Evolutionary conservation across 495 filamentous ascomycete species (phyloP).

Genomic region (Daldinia childiae): DNA sequence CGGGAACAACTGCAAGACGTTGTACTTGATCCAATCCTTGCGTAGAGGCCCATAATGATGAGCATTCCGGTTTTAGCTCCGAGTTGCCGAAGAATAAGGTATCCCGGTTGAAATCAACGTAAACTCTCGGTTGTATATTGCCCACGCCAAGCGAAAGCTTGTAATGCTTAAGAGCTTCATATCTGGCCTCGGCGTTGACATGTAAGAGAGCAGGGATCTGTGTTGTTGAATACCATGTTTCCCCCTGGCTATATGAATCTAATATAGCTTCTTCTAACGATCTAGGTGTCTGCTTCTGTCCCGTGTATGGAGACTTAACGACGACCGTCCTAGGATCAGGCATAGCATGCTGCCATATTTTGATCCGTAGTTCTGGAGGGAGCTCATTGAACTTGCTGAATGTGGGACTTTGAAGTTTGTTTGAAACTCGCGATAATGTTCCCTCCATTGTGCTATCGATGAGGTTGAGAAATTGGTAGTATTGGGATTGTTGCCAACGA

Average conservation of each 20-base stretch:
- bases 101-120: constrained; percentile 48
- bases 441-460: constrained; percentile 39
- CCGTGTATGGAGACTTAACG: constrained; percentile 38
- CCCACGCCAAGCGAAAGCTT: constrained; percentile 49
- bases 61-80: constrained; percentile 40
- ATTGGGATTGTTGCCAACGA: constrained; percentile 32
- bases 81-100: constrained; percentile 45
- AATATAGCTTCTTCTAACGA: constrained; percentile 42
- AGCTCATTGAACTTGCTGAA: constrained; percentile 55
- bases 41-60: constrained; percentile 38
- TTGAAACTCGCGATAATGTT: constrained; percentile 29
- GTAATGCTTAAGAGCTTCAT: constrained; percentile 49
- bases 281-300: constrained; percentile 19
- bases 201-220: constrained; percentile 46
- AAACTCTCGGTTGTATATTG: constrained; percentile 44
- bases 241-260: constrained; percentile 10
- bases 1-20: constrained; percentile 43
- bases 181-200: constrained; percentile 48
- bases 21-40: constrained; percentile 32
- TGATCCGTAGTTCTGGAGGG: constrained; percentile 58
- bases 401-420: constrained; percentile 13
- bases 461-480: constrained; percentile 33
- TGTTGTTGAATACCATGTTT: constrained; percentile 44
- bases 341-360: constrained; percentile 53
- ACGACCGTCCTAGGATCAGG: constrained; percentile 40